Evolutionary conservation across 768 basidiomycete genomes (phyloP).

Genomic region (Infundibulicybe gibba): DNA sequence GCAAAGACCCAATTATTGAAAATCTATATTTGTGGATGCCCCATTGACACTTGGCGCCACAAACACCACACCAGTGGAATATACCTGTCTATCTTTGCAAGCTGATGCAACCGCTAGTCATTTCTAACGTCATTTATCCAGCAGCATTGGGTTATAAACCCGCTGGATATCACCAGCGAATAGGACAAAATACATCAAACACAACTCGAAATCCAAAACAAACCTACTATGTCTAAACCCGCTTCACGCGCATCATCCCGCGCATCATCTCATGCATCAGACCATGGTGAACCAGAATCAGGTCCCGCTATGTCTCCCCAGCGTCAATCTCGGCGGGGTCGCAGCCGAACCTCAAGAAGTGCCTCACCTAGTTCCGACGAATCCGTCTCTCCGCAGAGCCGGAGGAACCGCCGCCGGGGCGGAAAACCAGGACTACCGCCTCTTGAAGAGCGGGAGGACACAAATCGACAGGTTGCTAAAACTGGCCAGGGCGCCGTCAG

Average conservation of each 20-base stretch:
- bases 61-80: neutral
- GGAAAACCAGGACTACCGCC: conserved; percentile 11
- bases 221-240: neutral
- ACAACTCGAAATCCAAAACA: neutral
- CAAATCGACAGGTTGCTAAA: conserved; percentile 8
- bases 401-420: conserved; percentile 9
- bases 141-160: neutral
- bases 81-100: neutral
- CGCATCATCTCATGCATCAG: conserved; percentile 1
- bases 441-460: conserved; percentile 14
- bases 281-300: conserved; percentile 2
- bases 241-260: conserved; percentile 4
- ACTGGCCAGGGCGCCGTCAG: conserved; percentile 8
- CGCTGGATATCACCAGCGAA: neutral
- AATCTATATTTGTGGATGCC: too few species aligned
- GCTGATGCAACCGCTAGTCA: neutral
- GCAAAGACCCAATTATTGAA: too few species aligned
- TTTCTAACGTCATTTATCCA: neutral
- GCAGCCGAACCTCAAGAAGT: conserved; percentile 10
- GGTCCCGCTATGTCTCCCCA: neutral
- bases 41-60: neutral
- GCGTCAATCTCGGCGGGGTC: conserved; percentile 6
- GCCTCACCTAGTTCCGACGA: conserved; percentile 7
- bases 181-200: neutral
- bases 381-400: conserved; percentile 1